Conservation (phyloP, 805 yeast genomes). For the Osmozyma mogii region DNA sequence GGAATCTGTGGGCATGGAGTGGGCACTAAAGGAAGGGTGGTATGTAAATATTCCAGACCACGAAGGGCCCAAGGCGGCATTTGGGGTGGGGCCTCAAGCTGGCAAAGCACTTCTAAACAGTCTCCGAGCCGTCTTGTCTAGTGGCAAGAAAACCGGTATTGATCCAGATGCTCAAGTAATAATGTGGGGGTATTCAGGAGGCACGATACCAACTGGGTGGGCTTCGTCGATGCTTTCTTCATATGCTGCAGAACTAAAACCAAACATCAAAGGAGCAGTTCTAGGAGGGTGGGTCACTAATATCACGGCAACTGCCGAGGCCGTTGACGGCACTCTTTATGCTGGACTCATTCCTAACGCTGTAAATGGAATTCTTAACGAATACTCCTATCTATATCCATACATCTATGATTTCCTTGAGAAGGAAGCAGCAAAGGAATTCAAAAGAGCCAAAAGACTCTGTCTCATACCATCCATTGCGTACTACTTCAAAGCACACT, state of each 20-base stretch:
- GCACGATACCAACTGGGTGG: constrained; percentile 1
- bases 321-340: not conserved
- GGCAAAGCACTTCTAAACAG: constrained; percentile 15
- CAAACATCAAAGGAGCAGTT: constrained; percentile 1
- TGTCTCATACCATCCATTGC: not conserved
- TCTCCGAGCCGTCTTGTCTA: constrained; percentile 11
- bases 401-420: not conserved
- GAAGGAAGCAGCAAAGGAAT: not conserved
- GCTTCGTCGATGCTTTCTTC: constrained; percentile 1
- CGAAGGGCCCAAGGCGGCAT: constrained; percentile 15
- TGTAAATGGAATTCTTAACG: not conserved
- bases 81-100: constrained; percentile 14
- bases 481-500: not conserved
- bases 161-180: constrained; percentile 10
- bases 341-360: constrained; percentile 1
- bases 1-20: too few relatives aligned
- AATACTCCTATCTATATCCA: not conserved
- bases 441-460: not conserved
- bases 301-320: not conserved
- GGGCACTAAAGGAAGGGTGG: constrained; percentile 14
- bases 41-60: constrained; percentile 15
- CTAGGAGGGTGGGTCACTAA: constrained; percentile 1
- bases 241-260: constrained; percentile 1
- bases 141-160: constrained; percentile 11
- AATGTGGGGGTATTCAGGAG: constrained; percentile 2